Evolutionary conservation across 805 yeast genomes (phyloP), one percentile per base, ranked within the genome.

Genomic region (Myxozyma melibiosi): DNA sequence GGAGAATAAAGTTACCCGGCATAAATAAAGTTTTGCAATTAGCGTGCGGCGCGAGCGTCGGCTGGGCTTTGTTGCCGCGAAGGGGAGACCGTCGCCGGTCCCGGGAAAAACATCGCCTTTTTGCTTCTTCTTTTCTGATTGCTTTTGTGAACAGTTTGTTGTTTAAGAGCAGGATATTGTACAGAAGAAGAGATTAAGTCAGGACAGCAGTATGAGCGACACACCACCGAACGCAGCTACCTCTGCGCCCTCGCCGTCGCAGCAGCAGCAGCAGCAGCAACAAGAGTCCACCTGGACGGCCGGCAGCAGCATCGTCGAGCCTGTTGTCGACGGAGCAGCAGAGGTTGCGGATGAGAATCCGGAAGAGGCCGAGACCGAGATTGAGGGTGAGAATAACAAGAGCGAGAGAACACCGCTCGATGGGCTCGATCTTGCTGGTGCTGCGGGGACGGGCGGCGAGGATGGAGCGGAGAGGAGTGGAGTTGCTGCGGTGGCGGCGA

Each of bases 311-410:
- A 43, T 9, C 13, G 25, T 9, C 8, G 51, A 22, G n/a, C 9
- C 9, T 24, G 46, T 24, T 9, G 34, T 37, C 44, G 8, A 20
- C 52, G 13, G 41, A n/a, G 52, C 25, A 8, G 22, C 35, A 9
- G 41, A 30, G 22, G 24, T 3, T 8, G 47, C 33, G 25, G 64
- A 49, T 16, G 66, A 56, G 35, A 53, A 53, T 30, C 58, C 57
- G 4, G 66, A 53, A 43, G 63, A 65, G 42, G 61, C 59, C 7
- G 65, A 63, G 48, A 60, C 64, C 4, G 64, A 60, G 42, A 60
- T 60, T 24, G 62, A 57, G 27, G 64, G 62, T 20, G 64, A 53
- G 35, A 47, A 25, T 20, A 43, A 43, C 35, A 25, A 38, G 40
- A 24, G 7, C 8, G 50, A 45, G 31, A 24, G 24, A 35, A 9